Base-by-base conservation (phyloP, 2,329 filamentous ascomycete species). In the Paradendryphiella salina region DNA sequence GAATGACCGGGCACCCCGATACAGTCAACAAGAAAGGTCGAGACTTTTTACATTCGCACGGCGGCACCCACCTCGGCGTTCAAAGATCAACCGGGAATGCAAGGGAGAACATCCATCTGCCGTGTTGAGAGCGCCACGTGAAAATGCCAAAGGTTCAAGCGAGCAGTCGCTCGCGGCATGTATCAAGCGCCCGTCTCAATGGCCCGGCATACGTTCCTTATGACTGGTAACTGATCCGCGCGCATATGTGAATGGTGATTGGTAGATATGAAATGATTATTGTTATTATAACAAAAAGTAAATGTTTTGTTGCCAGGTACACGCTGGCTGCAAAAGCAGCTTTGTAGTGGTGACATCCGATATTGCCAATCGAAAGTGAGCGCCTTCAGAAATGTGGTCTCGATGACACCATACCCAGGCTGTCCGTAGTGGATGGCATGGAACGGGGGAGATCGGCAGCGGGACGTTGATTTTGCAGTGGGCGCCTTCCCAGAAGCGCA, bases 111-210 rank as follows among this genome's bases (percentile, higher is more conserved):
- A 42, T 42, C 39, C 44, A 37, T 48, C 43, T 46, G 50, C 45
- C 29, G 31, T 53, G 50, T 54, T 56, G 50, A 18, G 50, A 53
- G 18, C 50, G 53, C 46, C 46, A 50, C 42, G 32, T 44, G 38
- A 33, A 42, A 13, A 8, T 18, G 36, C 18, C 45, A 38, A 37
- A 43, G 18, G 9, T 10, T 18, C 47, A 47, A 43, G 38, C 43
- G 37, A 46, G 52, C 26, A 21, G 28, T 41, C 26, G 20, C 33
- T 29, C 33, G 35, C 40, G 29, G 21, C 29, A 35, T 13, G 20
- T 40, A 15, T 32, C 29, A 44, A 40, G 45, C 40, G 26, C 28
- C 39, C 39, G 35, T 32, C 31, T 17, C 20, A 23, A 20, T 26
- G 38, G 37, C 33, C 29, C 46, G 43, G 43, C 23, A 36, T 35